A percentile compares a stretch with the other conserved stretches of the same genome.
Conservation (phyloP, 2,329 filamentous ascomycete genomes). For the Apiospora rasikravindrae region DNA sequence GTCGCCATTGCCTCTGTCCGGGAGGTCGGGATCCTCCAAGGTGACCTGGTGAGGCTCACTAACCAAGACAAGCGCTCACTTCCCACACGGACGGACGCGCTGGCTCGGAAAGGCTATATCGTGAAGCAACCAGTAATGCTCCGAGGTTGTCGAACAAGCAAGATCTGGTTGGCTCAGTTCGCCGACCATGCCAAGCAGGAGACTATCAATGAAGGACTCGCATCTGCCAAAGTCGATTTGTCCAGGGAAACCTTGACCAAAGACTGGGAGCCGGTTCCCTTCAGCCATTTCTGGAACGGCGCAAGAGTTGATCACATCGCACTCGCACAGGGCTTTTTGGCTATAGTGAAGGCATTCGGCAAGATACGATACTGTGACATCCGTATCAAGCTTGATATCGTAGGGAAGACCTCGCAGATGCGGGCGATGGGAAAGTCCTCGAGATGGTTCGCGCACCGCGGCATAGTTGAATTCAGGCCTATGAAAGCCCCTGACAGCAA, state of each 20-base stretch:
- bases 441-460: constrained; percentile 61
- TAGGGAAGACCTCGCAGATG: constrained; percentile 63
- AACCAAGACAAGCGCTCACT: constrained; percentile 69
- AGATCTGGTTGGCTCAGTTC: constrained; percentile 64
- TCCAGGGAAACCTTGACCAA: constrained; percentile 46
- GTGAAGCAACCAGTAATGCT: constrained; percentile 65
- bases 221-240: constrained; percentile 44
- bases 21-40: constrained; percentile 63
- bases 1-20: constrained; percentile 62
- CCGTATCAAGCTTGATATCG: constrained; percentile 61
- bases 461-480: constrained; percentile 61
- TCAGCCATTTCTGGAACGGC: constrained; percentile 61
- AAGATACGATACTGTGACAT: constrained; percentile 64
- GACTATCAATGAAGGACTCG: constrained; percentile 43
- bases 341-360: constrained; percentile 61
- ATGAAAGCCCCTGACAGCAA: constrained; percentile 55
- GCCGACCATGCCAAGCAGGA: constrained; percentile 48
- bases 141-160: constrained; percentile 65
- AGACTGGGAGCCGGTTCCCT: constrained; percentile 60
- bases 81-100: constrained; percentile 63
- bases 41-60: constrained; percentile 61
- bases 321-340: constrained; percentile 62
- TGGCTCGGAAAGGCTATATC: constrained; percentile 66
- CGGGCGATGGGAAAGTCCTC: constrained; percentile 63
- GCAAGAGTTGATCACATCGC: constrained; percentile 63